Percentiles rank a stretch among this genome's conserved stretches.
phyloP scores from a whole-genome alignment of 345 rosid species.

The Kandelia obovata region DNA sequence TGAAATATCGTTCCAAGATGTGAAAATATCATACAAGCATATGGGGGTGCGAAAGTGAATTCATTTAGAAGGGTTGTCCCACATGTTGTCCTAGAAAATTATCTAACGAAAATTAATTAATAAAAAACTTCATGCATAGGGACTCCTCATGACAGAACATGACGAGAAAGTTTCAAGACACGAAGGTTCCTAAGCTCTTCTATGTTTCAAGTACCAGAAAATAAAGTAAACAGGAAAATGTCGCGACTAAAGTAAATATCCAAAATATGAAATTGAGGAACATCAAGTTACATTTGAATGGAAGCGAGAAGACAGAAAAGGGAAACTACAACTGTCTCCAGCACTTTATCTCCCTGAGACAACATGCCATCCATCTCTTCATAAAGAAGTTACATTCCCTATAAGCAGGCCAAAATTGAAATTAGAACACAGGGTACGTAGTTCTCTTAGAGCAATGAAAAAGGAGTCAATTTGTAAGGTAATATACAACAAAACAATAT shows the following conservation, averaged over 20 bases:
- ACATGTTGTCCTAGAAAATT: too few relatives aligned
- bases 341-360: not conserved
- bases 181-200: too few relatives aligned
- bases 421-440: not conserved
- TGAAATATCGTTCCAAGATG: too few relatives aligned
- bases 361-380: slow-evolving; percentile 1
- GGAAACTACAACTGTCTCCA: slow-evolving; percentile 12
- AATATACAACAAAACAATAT: too few relatives aligned
- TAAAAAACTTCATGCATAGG: too few relatives aligned
- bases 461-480: not conserved
- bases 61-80: too few relatives aligned
- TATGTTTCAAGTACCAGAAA: too few relatives aligned
- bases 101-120: too few relatives aligned
- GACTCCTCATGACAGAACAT: too few relatives aligned
- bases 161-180: too few relatives aligned
- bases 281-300: slow-evolving; percentile 13
- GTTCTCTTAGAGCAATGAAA: not conserved
- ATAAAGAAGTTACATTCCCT: not conserved
- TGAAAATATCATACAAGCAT: too few relatives aligned
- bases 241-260: slow-evolving; percentile 9
- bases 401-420: not conserved
- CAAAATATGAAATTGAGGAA: slow-evolving; percentile 19
- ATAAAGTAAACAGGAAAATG: slow-evolving; percentile 13
- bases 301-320: slow-evolving; percentile 9
- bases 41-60: too few relatives aligned